Evolutionary conservation across 2,329 filamentous ascomycete species (phyloP), one percentile per base, ranked within the genome.

Genomic region (Trichoderma afroharzianum): DNA sequence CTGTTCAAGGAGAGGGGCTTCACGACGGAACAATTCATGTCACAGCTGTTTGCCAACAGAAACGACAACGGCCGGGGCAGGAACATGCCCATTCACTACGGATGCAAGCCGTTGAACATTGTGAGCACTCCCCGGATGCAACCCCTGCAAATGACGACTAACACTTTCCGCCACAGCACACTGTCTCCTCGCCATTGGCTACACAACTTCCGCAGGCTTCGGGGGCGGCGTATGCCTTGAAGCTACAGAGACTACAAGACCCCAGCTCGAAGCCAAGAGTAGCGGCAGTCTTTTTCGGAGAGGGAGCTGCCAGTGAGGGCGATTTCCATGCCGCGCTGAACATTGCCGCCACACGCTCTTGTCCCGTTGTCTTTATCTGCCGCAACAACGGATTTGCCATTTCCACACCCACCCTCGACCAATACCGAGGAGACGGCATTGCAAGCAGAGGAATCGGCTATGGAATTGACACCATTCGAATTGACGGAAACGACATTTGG

Each of bases 61-160:
- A 88, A 93, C 74, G 96, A 99, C 76, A 81, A 86, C 0, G 95
- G 95, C 1, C 88, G 87, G 72, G 96, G 95, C 1, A 90, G 95
- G 74, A 98, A 97, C 78, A 99, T 99, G 96, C 96, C 96, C 0
- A 93, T 98, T 15, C 96, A 99, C 82, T 99, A 98, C 78, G 95
- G 95, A 61, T 94, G 92, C 80, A 89, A 87, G 71, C 90, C 93
- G 74, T 85, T 97, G 71, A 94, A 97, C 76, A 94, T 97, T 78
- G 92, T 95, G 80, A 80, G 88, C 84, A 24, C 1, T 55, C 26
- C 5, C 26, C 5, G 21, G 21, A 18, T 26, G 4, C 15, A 14
- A 28, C 11, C 11, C 30, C 24, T 33, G 39, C 15, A 28, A 55
- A 21, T 33, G 11, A 21, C 21, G 15, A 33, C 64, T 70, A 26